phyloP scores from a whole-genome alignment of 139 green algal species.

The Chlorella sp. region DNA sequence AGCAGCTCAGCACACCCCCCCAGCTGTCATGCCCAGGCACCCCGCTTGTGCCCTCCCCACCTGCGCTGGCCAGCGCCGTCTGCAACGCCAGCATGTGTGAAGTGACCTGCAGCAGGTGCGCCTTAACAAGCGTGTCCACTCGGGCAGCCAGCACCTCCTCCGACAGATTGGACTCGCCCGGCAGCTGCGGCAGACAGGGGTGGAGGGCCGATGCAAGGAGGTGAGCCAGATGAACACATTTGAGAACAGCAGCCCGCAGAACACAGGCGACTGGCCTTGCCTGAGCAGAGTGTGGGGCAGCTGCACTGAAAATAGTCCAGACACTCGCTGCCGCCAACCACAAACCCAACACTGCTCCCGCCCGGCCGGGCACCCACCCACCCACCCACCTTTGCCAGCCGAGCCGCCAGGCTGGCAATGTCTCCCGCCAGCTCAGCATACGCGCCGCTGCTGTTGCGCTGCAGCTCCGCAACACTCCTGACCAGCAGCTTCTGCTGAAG shows the following conservation, averaged over 20 bases:
- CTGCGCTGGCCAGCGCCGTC: slow-evolving; percentile 18
- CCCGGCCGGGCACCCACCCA: not conserved
- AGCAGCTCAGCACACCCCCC: no score
- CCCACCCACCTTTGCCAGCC: slow-evolving; percentile 8
- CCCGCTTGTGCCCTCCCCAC: not conserved
- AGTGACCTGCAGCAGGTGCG: slow-evolving; percentile 14
- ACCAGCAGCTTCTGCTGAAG: slow-evolving; percentile 48
- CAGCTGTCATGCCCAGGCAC: no score
- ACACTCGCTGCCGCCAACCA: no score
- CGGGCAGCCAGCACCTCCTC: slow-evolving; percentile 11
- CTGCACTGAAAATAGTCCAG: no score
- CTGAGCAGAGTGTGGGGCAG: not conserved
- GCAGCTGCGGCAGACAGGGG: not conserved
- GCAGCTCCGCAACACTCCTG: slow-evolving; percentile 31
- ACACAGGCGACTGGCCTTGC: not conserved
- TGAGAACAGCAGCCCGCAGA: no score
- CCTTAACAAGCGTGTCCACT: slow-evolving; percentile 23
- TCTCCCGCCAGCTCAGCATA: slow-evolving; percentile 24
- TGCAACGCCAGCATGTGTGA: slow-evolving; percentile 23
- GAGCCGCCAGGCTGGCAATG: slow-evolving; percentile 25
- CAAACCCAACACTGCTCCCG: no score
- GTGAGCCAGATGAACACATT: not conserved
- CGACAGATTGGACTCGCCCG: not conserved
- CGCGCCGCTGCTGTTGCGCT: slow-evolving; percentile 23
- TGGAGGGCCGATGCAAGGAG: not conserved